Conservation (phyloP, 495 filamentous ascomycete genomes). For the Sphaerosporella brunnea region DNA sequence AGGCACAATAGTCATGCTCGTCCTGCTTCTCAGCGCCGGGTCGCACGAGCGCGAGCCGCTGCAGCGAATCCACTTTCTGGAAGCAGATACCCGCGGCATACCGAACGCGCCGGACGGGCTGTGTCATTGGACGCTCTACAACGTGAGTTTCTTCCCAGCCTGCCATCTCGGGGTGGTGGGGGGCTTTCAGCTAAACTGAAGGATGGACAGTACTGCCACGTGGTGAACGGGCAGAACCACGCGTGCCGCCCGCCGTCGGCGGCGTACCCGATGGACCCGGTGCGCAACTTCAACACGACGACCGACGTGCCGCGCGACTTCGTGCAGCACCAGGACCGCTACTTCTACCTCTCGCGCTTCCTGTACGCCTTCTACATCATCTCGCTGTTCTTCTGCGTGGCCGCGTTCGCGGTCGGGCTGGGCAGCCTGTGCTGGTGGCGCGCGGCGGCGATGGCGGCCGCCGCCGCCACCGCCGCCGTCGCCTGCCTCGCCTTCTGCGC, state of each 20-base stretch:
- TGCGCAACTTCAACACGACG: constrained; percentile 43
- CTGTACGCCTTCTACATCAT: constrained; percentile 57
- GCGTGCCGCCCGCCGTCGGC: constrained; percentile 38
- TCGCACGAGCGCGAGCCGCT: constrained; percentile 37
- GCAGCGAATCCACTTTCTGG: constrained; percentile 50
- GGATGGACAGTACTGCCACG: constrained; percentile 12
- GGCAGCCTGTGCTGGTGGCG: constrained; percentile 40
- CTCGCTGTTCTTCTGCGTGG: constrained; percentile 44
- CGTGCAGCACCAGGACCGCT: constrained; percentile 34
- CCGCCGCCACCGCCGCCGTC: constrained; percentile 37
- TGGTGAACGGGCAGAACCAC: constrained; percentile 34
- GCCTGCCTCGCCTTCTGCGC: constrained; percentile 47
- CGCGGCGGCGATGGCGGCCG: constrained; percentile 41
- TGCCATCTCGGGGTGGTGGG: too few species aligned
- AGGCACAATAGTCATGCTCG: constrained; percentile 43
- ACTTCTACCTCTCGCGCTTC: constrained; percentile 49
- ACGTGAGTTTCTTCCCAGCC: constrained; percentile 25
- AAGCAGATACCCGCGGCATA: constrained; percentile 44
- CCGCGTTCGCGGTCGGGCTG: constrained; percentile 46
- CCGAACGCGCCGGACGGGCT: constrained; percentile 39
- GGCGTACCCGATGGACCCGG: constrained; percentile 49
- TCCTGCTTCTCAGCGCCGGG: constrained; percentile 48
- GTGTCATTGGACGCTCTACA: constrained; percentile 52
- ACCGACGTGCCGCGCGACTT: constrained; percentile 34
- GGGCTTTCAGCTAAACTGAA: neutral